Evolutionary conservation across 345 rosid genomes (phyloP).

Genomic region (Populus simonii): DNA sequence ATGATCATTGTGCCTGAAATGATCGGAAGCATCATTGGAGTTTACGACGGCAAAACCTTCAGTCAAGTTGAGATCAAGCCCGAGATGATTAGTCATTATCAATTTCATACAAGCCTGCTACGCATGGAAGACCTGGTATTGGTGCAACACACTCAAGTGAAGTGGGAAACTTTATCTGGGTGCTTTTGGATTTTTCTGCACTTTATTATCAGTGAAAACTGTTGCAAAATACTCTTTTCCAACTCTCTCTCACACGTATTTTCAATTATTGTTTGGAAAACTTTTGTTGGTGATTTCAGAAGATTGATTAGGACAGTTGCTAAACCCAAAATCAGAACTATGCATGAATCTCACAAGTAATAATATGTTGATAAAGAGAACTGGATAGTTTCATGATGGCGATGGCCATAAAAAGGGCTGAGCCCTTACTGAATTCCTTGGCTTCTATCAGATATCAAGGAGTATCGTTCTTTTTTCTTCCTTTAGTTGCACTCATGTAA

Average conservation of each 20-base stretch:
- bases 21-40: not conserved
- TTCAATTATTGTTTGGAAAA: not conserved
- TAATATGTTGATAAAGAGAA: no score
- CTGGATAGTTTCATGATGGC: no score
- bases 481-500: no score
- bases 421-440: no score
- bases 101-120: not conserved
- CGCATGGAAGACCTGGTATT: slow-evolving; percentile 2
- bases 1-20: not conserved
- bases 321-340: not conserved
- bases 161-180: not conserved
- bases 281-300: not conserved
- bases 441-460: no score
- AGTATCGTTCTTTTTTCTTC: no score
- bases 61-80: no score
- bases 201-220: not conserved
- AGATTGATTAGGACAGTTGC: not conserved
- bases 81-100: not conserved
- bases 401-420: no score
- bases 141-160: not conserved
- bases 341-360: no score
- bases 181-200: not conserved
- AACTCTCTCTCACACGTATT: not conserved
- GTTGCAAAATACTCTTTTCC: not conserved
- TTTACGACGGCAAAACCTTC: no score